phyloP scores from a whole-genome alignment of 495 filamentous ascomycete genomes.

The Xylaria cubensis region DNA sequence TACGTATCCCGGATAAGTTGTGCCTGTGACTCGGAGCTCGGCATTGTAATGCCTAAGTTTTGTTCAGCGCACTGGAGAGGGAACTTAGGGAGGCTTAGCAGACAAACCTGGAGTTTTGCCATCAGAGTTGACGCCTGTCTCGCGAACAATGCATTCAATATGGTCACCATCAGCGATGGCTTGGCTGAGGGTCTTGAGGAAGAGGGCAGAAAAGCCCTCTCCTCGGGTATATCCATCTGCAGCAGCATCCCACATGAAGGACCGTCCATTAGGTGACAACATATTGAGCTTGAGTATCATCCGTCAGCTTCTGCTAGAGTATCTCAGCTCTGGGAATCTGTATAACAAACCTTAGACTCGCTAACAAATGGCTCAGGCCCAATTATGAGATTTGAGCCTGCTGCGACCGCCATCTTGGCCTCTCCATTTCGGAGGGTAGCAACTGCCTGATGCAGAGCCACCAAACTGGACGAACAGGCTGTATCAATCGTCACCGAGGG shows the following conservation, averaged over 20 bases:
- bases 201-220: slow-evolving; percentile 57
- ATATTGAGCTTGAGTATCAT: slow-evolving; percentile 28
- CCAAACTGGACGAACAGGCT: slow-evolving; percentile 52
- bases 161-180: slow-evolving; percentile 57
- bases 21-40: slow-evolving; percentile 50
- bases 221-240: slow-evolving; percentile 71
- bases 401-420: slow-evolving; percentile 46
- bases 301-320: not conserved
- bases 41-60: slow-evolving; percentile 51
- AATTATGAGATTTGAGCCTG: slow-evolving; percentile 45
- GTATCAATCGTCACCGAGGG: slow-evolving; percentile 49
- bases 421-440: slow-evolving; percentile 52
- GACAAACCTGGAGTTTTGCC: slow-evolving; percentile 46
- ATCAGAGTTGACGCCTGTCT: slow-evolving; percentile 61
- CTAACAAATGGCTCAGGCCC: slow-evolving; percentile 45
- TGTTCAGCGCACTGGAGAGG: not conserved
- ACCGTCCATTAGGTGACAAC: slow-evolving; percentile 42
- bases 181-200: slow-evolving; percentile 62
- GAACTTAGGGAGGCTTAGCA: not conserved
- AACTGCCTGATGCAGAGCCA: slow-evolving; percentile 46
- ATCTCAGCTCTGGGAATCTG: not conserved
- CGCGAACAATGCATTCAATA: slow-evolving; percentile 65
- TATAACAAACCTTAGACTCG: slow-evolving; percentile 24
- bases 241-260: slow-evolving; percentile 49
- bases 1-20: slow-evolving; percentile 51